phyloP scores from a whole-genome alignment of 1,284 basidiomycete species.

The Malassezia japonica region DNA sequence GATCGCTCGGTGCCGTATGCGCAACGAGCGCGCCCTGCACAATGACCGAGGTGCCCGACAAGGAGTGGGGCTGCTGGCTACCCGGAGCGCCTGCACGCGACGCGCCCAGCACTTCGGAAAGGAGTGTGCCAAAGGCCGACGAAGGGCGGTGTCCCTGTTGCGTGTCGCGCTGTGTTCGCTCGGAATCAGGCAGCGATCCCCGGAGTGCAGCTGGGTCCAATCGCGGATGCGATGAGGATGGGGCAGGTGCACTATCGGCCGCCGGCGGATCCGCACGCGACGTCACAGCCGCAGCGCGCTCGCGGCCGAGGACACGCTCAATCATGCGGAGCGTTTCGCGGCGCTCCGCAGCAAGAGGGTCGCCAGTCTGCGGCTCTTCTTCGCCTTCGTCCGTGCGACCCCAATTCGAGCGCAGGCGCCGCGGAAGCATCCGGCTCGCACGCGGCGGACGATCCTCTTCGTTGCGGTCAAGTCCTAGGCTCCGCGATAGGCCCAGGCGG shows the following conservation, averaged over 20 bases:
- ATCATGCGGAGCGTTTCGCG: not conserved
- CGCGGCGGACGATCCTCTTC: not conserved
- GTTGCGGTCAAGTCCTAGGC: not conserved
- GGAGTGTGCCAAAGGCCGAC: slow-evolving; percentile 8
- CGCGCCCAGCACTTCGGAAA: slow-evolving; percentile 12
- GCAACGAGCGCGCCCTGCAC: slow-evolving; percentile 43
- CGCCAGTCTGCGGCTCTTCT: not conserved
- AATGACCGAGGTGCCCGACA: slow-evolving; percentile 38
- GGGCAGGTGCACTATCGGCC: too few species aligned
- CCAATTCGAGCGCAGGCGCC: not conserved
- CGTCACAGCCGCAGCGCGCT: too few species aligned
- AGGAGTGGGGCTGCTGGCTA: not conserved
- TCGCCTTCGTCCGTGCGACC: not conserved
- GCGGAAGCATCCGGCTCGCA: not conserved
- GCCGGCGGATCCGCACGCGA: too few species aligned
- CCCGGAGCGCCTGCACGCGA: not conserved
- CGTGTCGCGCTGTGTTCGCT: not conserved
- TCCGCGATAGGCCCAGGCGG: not conserved
- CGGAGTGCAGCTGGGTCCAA: slow-evolving; percentile 2
- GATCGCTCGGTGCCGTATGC: slow-evolving; percentile 13
- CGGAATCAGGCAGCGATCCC: not conserved
- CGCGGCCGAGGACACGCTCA: slow-evolving; percentile 5
- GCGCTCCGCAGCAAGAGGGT: slow-evolving; percentile 2
- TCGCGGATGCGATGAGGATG: not conserved
- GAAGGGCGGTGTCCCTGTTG: slow-evolving; percentile 5